Conservation (phyloP, 148 eudicot genomes). For the Rhododendron henanense region DNA sequence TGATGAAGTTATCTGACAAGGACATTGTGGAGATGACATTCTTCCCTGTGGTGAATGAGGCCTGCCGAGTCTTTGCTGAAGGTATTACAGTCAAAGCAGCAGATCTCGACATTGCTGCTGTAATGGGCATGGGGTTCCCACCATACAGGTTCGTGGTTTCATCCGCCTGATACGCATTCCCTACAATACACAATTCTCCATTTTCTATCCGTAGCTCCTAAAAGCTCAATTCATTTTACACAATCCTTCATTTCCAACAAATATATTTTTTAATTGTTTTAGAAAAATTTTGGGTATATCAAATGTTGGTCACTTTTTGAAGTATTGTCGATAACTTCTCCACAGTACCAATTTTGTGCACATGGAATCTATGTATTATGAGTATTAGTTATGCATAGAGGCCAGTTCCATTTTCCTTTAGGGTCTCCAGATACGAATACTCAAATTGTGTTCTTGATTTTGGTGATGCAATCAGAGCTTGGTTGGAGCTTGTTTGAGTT, state of each 20-base stretch:
- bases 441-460: not conserved
- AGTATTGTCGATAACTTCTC: not conserved
- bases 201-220: not conserved
- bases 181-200: not conserved
- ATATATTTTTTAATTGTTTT: not conserved
- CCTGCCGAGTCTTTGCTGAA: constrained; percentile 82
- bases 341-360: not conserved
- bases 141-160: constrained; percentile 68
- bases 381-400: not conserved
- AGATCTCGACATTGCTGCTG: constrained; percentile 76
- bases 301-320: not conserved
- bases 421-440: not conserved
- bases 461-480: not conserved
- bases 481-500: not conserved
- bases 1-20: constrained; percentile 60
- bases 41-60: constrained; percentile 93
- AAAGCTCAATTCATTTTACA: not conserved
- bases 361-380: not conserved
- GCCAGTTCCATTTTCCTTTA: not conserved
- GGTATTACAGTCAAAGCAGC: constrained; percentile 93
- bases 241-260: not conserved
- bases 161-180: not conserved
- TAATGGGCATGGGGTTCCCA: constrained; percentile 97
- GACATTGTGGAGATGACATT: constrained; percentile 89
- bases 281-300: not conserved